A percentile compares a stretch with the other conserved stretches of the same genome.
Conservation (phyloP, 164 flowering plant species). For the Akebia trifoliata region DNA sequence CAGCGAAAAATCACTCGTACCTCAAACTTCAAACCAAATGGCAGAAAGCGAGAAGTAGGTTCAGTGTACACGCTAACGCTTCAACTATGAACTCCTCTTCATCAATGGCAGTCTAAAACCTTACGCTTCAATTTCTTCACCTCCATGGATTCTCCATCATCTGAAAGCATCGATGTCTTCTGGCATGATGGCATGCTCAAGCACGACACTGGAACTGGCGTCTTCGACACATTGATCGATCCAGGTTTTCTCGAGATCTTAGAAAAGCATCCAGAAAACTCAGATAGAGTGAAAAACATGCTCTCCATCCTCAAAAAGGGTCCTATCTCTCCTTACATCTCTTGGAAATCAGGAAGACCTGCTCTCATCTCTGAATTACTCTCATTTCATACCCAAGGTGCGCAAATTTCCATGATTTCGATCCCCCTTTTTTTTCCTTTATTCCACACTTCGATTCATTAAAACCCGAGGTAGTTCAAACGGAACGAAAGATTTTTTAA, state of each 20-base stretch:
- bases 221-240: constrained; percentile 67
- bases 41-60: too few species aligned
- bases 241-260: constrained; percentile 79
- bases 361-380: constrained; percentile 64
- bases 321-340: constrained; percentile 66
- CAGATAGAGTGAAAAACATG: constrained; percentile 79
- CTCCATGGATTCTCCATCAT: constrained; percentile 14
- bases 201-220: constrained; percentile 73
- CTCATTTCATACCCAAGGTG: constrained; percentile 77
- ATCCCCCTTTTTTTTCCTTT: too few species aligned
- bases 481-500: too few species aligned
- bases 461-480: too few species aligned
- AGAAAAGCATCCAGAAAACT: constrained; percentile 86
- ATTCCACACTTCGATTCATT: background rate
- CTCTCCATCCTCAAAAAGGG: constrained; percentile 76
- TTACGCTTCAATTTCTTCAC: background rate
- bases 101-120: background rate
- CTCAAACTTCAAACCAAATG: too few species aligned
- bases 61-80: too few species aligned
- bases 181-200: constrained; percentile 85
- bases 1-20: too few species aligned
- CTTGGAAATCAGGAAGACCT: constrained; percentile 67
- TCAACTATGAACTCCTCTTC: too few species aligned
- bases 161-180: constrained; percentile 50
- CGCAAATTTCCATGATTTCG: background rate